Evolutionary conservation across 352 stramenopile species (phyloP).

Genomic region (Globisporangium canariense): DNA sequence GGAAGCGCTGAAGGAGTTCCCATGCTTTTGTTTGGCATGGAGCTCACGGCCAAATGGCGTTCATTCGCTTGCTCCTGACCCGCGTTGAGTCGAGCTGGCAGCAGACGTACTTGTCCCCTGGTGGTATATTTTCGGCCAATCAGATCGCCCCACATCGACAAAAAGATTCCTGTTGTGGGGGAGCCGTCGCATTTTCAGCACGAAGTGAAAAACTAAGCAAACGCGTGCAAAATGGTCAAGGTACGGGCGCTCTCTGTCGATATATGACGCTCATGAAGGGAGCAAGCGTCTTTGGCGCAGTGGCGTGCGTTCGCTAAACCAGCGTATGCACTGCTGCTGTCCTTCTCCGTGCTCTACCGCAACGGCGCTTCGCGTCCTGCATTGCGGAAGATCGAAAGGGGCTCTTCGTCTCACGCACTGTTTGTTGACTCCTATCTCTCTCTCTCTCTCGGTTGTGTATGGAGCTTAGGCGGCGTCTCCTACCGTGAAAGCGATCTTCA

Average conservation of each 20-base stretch:
- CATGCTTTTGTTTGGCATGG: neutral
- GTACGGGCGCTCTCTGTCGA: slow-evolving; percentile 22
- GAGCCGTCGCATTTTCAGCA: slow-evolving; percentile 10
- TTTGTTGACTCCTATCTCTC: neutral
- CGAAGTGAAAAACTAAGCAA: slow-evolving; percentile 1
- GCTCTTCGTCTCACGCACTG: neutral
- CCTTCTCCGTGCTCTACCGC: neutral
- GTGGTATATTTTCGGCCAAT: slow-evolving; percentile 47
- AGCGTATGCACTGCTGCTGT: neutral
- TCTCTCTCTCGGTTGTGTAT: neutral
- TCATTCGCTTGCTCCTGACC: neutral
- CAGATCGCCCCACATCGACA: slow-evolving; percentile 42
- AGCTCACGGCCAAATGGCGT: neutral
- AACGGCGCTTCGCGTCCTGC: neutral
- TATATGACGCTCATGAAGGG: neutral
- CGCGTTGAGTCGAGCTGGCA: neutral
- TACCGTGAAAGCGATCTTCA: slow-evolving; percentile 86
- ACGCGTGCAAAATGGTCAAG: slow-evolving; percentile 50
- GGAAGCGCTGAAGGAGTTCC: neutral
- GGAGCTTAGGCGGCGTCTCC: slow-evolving; percentile 53
- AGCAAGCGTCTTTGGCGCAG: neutral
- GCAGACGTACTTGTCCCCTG: neutral
- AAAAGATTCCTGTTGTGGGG: slow-evolving; percentile 10
- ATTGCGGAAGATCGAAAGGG: neutral
- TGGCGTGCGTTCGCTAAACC: neutral